Percentiles rank a stretch among this genome's conserved stretches.
phyloP scores from a whole-genome alignment of 768 basidiomycete genomes.

The Auricularia sp. region DNA sequence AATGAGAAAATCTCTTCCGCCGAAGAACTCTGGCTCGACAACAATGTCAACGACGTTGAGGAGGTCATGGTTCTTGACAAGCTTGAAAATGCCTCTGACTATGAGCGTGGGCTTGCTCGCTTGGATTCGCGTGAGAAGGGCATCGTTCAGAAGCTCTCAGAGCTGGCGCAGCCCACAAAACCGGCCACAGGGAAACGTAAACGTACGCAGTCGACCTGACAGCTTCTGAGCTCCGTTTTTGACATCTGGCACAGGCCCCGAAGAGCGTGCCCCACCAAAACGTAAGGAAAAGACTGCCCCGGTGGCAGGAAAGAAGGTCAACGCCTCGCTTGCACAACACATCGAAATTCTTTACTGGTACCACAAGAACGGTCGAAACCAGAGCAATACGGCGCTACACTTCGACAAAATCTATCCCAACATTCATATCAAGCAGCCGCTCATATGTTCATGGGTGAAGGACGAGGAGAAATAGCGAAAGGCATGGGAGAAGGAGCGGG shows the following conservation, averaged over 20 bases:
- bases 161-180: neutral
- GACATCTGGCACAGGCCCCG: too few species aligned
- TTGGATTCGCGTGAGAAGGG: neutral
- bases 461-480: conserved; percentile 17
- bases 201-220: too few species aligned
- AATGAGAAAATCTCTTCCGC: too few species aligned
- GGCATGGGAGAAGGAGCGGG: too few species aligned
- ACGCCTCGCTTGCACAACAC: conserved; percentile 24
- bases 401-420: conserved; percentile 24
- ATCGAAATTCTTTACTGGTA: conserved; percentile 32
- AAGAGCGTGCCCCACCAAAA: neutral
- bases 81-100: neutral
- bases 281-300: neutral
- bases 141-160: neutral
- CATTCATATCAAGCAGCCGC: conserved; percentile 25
- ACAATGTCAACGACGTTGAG: too few species aligned
- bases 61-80: too few species aligned
- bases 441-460: conserved; percentile 25
- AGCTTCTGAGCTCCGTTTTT: too few species aligned
- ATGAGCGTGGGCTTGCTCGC: neutral
- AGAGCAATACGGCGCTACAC: conserved; percentile 23
- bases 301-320: conserved; percentile 12
- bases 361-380: conserved; percentile 24
- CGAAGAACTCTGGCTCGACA: too few species aligned
- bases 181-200: too few species aligned